These are phyloP conservation scores for Ajuga chamaepitys DNA, from an alignment of 257 asterid genomes.

Conservation along the genomic window DNA sequence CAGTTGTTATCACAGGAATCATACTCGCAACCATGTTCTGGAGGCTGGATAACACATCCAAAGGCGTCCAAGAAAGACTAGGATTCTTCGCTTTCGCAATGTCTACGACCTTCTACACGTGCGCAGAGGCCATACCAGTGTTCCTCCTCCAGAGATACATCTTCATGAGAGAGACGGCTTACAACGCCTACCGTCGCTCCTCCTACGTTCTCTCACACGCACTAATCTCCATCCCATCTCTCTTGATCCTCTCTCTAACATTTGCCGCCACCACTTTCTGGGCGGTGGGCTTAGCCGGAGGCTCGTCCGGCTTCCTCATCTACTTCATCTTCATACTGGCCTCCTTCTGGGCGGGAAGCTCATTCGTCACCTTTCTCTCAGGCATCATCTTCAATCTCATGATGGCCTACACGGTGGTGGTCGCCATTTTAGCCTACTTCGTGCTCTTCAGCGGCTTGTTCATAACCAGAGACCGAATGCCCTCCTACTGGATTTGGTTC, in stretches of 20 bases:
- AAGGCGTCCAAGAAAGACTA: slow-evolving; percentile 41
- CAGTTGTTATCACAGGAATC: slow-evolving; percentile 38
- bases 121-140: slow-evolving; percentile 54
- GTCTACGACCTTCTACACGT: slow-evolving; percentile 58
- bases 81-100: slow-evolving; percentile 59
- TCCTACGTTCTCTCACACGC: slow-evolving; percentile 49
- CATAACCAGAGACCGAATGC: slow-evolving; percentile 42
- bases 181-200: slow-evolving; percentile 51
- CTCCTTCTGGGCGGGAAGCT: slow-evolving; percentile 60
- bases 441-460: slow-evolving; percentile 50
- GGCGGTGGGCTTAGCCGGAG: slow-evolving; percentile 53
- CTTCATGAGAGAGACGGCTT: slow-evolving; percentile 55
- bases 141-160: slow-evolving; percentile 48
- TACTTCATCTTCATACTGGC: slow-evolving; percentile 36
- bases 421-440: slow-evolving; percentile 45
- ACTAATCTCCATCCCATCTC: slow-evolving; percentile 35
- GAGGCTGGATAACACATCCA: slow-evolving; percentile 37
- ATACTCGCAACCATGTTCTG: slow-evolving; percentile 51
- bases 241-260: slow-evolving; percentile 24
- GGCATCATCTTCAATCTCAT: slow-evolving; percentile 41
- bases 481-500: slow-evolving; percentile 54
- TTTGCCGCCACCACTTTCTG: slow-evolving; percentile 41
- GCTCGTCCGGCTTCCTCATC: slow-evolving; percentile 31
- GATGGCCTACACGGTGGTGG: slow-evolving; percentile 52
- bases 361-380: slow-evolving; percentile 50